Evolutionary conservation across 495 filamentous ascomycete genomes (phyloP), one percentile per base, ranked within the genome.

Genomic region (Astrothelium macrocarpum): DNA sequence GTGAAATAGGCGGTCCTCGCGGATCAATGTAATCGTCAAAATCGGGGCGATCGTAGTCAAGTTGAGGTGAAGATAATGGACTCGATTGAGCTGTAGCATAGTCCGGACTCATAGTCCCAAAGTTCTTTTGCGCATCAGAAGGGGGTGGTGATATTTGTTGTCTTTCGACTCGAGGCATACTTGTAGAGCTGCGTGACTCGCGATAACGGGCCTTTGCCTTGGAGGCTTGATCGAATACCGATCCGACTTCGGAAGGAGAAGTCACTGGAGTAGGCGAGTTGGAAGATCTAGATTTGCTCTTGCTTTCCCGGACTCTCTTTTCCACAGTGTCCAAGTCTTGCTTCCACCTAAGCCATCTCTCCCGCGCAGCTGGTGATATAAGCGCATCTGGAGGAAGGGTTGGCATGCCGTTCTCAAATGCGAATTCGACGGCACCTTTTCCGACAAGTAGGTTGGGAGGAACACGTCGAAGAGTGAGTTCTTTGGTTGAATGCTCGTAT

Each of bases 371-470:
- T 39, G 81, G 84, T 2, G 92, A 90, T 31, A 96, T 79, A 12
- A 97, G 74, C 26, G 72, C 77, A n/a, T 93, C 88, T 68, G 87
- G 82, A 18, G 82, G 81, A 26, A 94, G 74, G 5, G 90, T 74
- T 0, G 81, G 71, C 65, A 97, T 81, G 1, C 88, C 85, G 59
- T 90, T 80, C 56, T 92, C 84, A 60, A 82, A 86, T 9, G 94
- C 94, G 72, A 95, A 98, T 26, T 88, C 84, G 23, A 80, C 85
- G 10, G 94, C 94, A 12, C 94, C 94, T 62, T 86, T 75, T 36
- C 89, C 91, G 20, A 92, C 88, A 2, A 98, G 81, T 34, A 97
- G 83, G 68, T 97, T 96, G 4, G 94, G 95, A 20, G 95, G 92
- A 11, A 98, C 90, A 32, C 95, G 86, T 59, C 87, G 84, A 60